Base-by-base conservation (phyloP, 2,329 filamentous ascomycete species). In the Beauveria sp. region DNA sequence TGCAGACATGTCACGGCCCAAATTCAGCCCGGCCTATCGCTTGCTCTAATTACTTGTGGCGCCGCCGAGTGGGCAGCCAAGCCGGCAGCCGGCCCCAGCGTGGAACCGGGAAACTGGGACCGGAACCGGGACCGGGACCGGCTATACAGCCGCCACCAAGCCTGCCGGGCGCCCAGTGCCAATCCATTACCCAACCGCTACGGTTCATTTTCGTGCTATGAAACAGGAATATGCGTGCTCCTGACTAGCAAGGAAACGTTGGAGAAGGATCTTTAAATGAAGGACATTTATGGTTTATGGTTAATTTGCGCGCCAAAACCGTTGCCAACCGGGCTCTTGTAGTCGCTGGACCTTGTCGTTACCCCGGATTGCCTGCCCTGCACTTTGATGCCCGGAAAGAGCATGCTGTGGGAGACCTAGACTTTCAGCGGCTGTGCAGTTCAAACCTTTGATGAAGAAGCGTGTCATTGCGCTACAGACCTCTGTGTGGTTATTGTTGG, bases 121-220 rank as follows among this genome's bases (percentile, higher is more conserved):
- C 20, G 57, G 57, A 38, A 52, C 57, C 57, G 57, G 57, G 5
- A 59, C 57, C 57, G 56, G 56, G 38, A 58, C 56, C 56, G 57
- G 57, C 22, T 52, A 45, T n/a, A 26, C 34, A 52, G 46, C 56
- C 16, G 20, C 56, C 30, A 7, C 56, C 18, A n/a, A n/a, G 16
- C 30, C 42, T n/a, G 42, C 30, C 24, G 3, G 20, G 34, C 38
- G 20, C 14, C 26, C 14, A 24, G 3, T 28, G 20, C 16, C 20
- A 26, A 26, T 26, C n/a, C 26, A 45, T 30, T 22, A 51, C 28
- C 12, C 43, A 40, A 22, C 18, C 5, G 4, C 5, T 42, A 18
- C 46, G 46, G 16, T 30, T 58, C 34, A 42, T 58, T 51, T 58
- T 50, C 46, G 56, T 58, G 12, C 3, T 45, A 14, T 14, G 3